Evolutionary conservation across 306 rosid species (phyloP).

Genomic region (Cucurbita argyrosperma): DNA sequence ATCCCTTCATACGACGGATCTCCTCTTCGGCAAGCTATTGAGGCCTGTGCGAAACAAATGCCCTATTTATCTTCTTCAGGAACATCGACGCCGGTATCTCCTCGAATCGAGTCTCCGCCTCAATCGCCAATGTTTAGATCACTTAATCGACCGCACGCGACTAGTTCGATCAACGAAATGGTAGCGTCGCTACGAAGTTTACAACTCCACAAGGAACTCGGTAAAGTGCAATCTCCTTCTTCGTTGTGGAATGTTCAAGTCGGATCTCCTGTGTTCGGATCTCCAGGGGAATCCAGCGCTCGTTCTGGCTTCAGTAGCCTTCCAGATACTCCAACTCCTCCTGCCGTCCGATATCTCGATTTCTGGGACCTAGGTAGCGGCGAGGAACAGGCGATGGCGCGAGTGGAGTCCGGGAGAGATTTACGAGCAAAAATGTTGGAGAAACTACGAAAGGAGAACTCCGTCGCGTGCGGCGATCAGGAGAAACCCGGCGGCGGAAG

Average conservation of each 20-base stretch:
- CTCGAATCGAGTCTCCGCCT: conserved; percentile 49
- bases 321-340: conserved; percentile 57
- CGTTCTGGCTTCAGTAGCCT: conserved; percentile 66
- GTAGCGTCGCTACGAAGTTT: conserved; percentile 46
- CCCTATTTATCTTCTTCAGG: conserved; percentile 36
- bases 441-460: conserved; percentile 62
- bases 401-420: conserved; percentile 82
- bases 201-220: conserved; percentile 48
- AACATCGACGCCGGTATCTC: conserved; percentile 39
- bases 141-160: conserved; percentile 38
- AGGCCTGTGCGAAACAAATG: conserved; percentile 17
- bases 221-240: conserved; percentile 49
- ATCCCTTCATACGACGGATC: conserved; percentile 10
- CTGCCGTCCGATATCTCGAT: conserved; percentile 30
- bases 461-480: conserved; percentile 27
- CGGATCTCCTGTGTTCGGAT: conserved; percentile 54
- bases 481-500: conserved; percentile 9
- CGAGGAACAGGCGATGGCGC: conserved; percentile 82
- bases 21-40: conserved; percentile 29
- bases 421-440: conserved; percentile 65
- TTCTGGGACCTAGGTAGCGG: conserved; percentile 38
- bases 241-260: conserved; percentile 24
- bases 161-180: conserved; percentile 45
- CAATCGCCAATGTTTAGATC: conserved; percentile 46
- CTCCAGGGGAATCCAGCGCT: conserved; percentile 49